phyloP scores from a whole-genome alignment of 306 rosid species.

The Bauhinia variegata region DNA sequence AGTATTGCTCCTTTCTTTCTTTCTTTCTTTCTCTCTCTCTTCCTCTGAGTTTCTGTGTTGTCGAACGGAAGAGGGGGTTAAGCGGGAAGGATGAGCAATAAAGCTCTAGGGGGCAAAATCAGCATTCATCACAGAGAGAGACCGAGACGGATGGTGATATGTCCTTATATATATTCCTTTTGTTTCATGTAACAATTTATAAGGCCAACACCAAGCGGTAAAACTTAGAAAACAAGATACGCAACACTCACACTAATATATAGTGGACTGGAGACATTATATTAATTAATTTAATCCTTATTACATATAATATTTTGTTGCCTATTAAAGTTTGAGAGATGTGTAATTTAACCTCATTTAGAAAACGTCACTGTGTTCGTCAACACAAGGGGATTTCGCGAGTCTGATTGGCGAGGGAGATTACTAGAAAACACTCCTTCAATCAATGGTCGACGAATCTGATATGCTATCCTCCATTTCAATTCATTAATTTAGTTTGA shows the following conservation, averaged over 20 bases:
- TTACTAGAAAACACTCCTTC: conserved; percentile 4
- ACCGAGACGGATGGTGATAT: conserved; percentile 58
- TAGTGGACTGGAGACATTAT: conserved; percentile 45
- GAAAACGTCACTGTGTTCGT: conserved; percentile 42
- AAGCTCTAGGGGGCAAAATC: conserved; percentile 61
- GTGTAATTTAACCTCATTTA: conserved; percentile 1
- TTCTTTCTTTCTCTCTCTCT: too few relatives aligned
- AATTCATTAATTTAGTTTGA: conserved; percentile 6
- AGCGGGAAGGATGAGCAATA: conserved; percentile 67
- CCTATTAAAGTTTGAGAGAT: conserved; percentile 1
- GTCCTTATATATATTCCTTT: conserved; percentile 47
- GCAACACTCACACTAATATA: too few relatives aligned
- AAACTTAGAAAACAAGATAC: conserved; percentile 25
- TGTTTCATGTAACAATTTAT: conserved; percentile 41
- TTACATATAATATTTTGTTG: conserved; percentile 22
- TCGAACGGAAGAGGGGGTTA: conserved; percentile 53
- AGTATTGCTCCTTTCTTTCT: conserved; percentile 35
- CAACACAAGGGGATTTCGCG: conserved; percentile 21
- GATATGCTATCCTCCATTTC: conserved; percentile 2
- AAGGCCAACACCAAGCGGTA: conserved; percentile 43
- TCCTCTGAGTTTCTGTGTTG: too few relatives aligned
- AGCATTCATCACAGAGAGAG: conserved; percentile 61
- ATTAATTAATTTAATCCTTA: conserved; percentile 10
- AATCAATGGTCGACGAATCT: conserved; percentile 19
- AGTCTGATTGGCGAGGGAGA: neutral